Base-by-base conservation (phyloP, 495 filamentous ascomycete genomes). In the Neurospora sp. region DNA sequence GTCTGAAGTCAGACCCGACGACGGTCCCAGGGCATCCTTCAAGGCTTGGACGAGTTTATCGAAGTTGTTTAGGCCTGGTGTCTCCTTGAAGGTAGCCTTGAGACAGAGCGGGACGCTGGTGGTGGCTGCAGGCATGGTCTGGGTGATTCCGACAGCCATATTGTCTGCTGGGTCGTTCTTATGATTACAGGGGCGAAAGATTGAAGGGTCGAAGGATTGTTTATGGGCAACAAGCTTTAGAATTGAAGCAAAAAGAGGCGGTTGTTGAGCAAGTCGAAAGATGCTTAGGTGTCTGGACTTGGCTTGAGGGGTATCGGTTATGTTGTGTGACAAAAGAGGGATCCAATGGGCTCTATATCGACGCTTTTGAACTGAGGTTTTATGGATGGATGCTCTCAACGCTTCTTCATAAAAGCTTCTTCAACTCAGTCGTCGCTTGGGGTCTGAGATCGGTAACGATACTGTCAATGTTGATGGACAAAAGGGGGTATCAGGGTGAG, bases 1-100 rank as follows among this genome's bases (percentile, higher is more conserved):
- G 36, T 87, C 89, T 40, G 92, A 95, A 75, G 91, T 88, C 70
- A 96, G 88, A 7, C 94, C 93, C 10, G 91, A 94, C 70, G 88
- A 92, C 2, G 93, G 89, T 0, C 93, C 93, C 0, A 98, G 84
- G 42, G 88, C 89, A 19, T 82, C 81, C 74, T 89, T 92, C 73
- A 97, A 89, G 43, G 91, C 89, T 70, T 87, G 76, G 72, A 96
- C 92, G 39, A 97, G 90, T 72, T 84, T 80, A n/a, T 93, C 88
- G 76, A 96, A 96, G 17, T 81, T 80, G 78, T 89, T 81, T 77
- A 78, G 2, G 28, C 28, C 34, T 62, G 54, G 70, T 21, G 39
- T 71, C 15, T 71, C 70, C 21, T 39, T 62, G 54, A 62, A 62
- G 11, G 28, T 31, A 17, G 54, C 24, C 28, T 19, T 62, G 24